These are phyloP conservation scores for Pseudodiploospora longispora DNA, from an alignment of 2,329 filamentous ascomycete genomes.

Conservation along the genomic window DNA sequence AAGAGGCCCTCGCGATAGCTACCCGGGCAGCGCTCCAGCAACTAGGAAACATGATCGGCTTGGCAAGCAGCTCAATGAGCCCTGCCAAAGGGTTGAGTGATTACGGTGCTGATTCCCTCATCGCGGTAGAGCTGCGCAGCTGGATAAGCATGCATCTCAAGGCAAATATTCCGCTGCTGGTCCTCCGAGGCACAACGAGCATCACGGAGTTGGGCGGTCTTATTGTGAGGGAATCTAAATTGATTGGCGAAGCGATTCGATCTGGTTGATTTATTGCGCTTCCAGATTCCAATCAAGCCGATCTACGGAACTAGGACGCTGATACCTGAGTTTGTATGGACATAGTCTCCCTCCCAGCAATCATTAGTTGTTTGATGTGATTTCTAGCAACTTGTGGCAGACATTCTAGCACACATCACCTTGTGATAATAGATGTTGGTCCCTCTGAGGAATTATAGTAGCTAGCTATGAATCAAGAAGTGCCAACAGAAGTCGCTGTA, in stretches of 20 bases:
- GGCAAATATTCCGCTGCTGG: slow-evolving; percentile 15
- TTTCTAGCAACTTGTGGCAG: too few relatives aligned
- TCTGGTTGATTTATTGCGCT: too few relatives aligned
- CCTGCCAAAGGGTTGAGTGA: slow-evolving; percentile 11
- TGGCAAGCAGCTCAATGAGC: slow-evolving; percentile 17
- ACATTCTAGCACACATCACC: too few relatives aligned
- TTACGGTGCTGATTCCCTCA: slow-evolving; percentile 23
- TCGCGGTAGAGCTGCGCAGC: slow-evolving; percentile 22
- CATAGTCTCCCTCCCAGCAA: too few relatives aligned
- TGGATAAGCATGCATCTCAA: slow-evolving; percentile 16
- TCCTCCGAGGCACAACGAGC: slow-evolving; percentile 15
- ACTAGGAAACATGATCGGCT: slow-evolving; percentile 18
- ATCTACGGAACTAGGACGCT: too few relatives aligned
- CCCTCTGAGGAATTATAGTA: too few relatives aligned
- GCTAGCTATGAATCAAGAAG: too few relatives aligned
- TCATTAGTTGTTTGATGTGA: too few relatives aligned
- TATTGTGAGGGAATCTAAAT: slow-evolving; percentile 14
- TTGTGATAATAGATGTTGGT: too few relatives aligned
- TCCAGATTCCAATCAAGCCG: too few relatives aligned
- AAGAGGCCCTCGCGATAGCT: slow-evolving; percentile 13
- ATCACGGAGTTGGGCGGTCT: slow-evolving; percentile 14
- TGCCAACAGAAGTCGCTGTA: too few relatives aligned
- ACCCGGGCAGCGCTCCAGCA: slow-evolving; percentile 13
- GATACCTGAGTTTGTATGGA: too few relatives aligned
- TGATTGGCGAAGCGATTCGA: background rate